Evolutionary conservation across 2,329 filamentous ascomycete genomes (phyloP).

Genomic region (Helotiales sp.): DNA sequence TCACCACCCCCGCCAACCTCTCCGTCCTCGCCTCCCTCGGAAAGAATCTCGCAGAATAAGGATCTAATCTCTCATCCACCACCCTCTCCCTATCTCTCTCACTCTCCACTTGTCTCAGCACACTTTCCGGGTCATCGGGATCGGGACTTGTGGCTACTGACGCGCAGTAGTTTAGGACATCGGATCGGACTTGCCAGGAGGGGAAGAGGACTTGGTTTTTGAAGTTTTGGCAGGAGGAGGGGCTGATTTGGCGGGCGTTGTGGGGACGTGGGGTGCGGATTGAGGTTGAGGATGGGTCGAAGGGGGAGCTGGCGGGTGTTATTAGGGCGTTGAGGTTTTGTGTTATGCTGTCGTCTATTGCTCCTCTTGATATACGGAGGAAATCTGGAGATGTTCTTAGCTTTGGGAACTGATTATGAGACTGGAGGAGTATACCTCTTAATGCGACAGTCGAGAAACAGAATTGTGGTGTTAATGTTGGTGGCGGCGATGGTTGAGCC

Average conservation of each 20-base stretch:
- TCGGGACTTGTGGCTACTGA: constrained; percentile 85
- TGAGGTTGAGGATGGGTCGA: constrained; percentile 78
- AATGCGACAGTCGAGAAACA: constrained; percentile 73
- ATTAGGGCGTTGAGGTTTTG: constrained; percentile 90
- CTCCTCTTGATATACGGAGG: constrained; percentile 77
- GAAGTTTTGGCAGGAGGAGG: constrained; percentile 67
- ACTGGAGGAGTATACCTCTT: constrained; percentile 51
- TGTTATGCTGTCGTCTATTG: constrained; percentile 89
- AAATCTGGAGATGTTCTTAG: constrained; percentile 64
- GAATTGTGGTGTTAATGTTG: constrained; percentile 68
- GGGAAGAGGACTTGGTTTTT: constrained; percentile 80
- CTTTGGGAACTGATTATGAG: neutral
- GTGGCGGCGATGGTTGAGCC: constrained; percentile 37
- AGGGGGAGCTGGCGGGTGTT: constrained; percentile 69
- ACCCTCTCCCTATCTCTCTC: constrained; percentile 69
- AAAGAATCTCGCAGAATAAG: constrained; percentile 84
- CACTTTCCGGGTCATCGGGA: constrained; percentile 78
- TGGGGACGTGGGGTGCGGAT: constrained; percentile 54
- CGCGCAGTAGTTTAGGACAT: constrained; percentile 87
- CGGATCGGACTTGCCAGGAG: constrained; percentile 79
- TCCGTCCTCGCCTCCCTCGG: constrained; percentile 79
- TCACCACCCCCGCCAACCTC: constrained; percentile 68
- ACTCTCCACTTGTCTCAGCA: constrained; percentile 68
- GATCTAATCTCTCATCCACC: constrained; percentile 87
- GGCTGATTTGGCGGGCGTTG: constrained; percentile 54